Evolutionary conservation across 345 rosid genomes (phyloP).

Genomic region (Rhodamnia rubescens): DNA sequence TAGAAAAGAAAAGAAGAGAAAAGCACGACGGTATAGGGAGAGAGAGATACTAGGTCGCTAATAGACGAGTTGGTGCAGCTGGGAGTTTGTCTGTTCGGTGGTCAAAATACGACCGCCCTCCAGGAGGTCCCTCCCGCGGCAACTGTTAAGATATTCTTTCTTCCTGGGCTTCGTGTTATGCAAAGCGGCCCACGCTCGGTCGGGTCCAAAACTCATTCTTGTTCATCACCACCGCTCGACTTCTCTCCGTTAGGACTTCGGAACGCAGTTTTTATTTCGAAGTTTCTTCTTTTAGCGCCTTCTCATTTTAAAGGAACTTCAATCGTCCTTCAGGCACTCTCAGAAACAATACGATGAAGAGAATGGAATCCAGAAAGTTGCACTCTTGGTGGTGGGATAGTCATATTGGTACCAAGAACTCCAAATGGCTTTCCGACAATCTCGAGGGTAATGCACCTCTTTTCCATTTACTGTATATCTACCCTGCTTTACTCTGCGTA

Average conservation of each 20-base stretch:
- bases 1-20: background rate
- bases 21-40: background rate
- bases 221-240: background rate
- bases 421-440: conserved; percentile 83
- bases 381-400: conserved; percentile 94
- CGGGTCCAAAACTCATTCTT: background rate
- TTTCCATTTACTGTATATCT: background rate
- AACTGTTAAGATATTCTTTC: background rate
- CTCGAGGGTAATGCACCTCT: conserved; percentile 39
- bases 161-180: background rate
- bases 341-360: conserved; percentile 31
- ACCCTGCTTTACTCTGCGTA: background rate
- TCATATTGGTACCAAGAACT: conserved; percentile 63
- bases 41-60: background rate
- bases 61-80: background rate
- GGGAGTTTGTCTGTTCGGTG: background rate
- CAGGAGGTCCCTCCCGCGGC: background rate
- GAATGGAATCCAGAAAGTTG: conserved; percentile 35
- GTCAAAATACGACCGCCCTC: background rate
- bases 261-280: background rate
- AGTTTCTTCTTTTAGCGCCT: background rate
- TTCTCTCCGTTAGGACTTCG: background rate
- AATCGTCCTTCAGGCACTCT: background rate
- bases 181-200: background rate
- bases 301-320: background rate